A percentile compares a stretch with the other conserved stretches of the same genome.
phyloP scores from a whole-genome alignment of 1,284 basidiomycete species.

The Austroboletus novae-zelandiae region DNA sequence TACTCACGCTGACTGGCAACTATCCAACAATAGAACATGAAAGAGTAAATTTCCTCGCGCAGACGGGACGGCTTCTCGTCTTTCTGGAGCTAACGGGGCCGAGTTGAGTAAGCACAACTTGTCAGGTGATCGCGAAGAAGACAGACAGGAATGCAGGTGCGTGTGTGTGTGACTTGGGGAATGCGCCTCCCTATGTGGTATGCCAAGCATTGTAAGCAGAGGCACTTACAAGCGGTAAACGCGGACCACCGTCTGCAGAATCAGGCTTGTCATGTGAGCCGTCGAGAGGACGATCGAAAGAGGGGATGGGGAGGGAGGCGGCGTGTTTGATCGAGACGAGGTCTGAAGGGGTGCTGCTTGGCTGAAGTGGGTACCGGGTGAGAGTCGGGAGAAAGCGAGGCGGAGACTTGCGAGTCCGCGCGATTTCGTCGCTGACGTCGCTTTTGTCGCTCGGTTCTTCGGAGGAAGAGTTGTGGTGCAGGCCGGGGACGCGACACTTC shows the following conservation, averaged over 20 bases:
- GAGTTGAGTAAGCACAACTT: slow-evolving; percentile 23
- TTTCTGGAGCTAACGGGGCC: slow-evolving; percentile 20
- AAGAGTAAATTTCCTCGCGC: slow-evolving; percentile 6
- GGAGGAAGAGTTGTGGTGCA: slow-evolving; percentile 28
- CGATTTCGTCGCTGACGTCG: slow-evolving; percentile 20
- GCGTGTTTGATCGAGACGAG: slow-evolving; percentile 14
- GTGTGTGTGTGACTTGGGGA: slow-evolving; percentile 2
- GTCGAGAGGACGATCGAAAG: slow-evolving; percentile 10
- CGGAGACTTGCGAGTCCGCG: slow-evolving; percentile 6
- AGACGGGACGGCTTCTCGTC: slow-evolving; percentile 5
- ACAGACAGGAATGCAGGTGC: slow-evolving; percentile 5
- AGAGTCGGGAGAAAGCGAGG: slow-evolving; percentile 5
- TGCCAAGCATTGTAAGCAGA: slow-evolving; percentile 21
- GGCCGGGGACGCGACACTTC: slow-evolving; percentile 20
- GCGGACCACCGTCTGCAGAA: slow-evolving; percentile 10
- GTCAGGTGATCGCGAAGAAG: slow-evolving; percentile 12
- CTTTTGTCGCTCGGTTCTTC: slow-evolving; percentile 31
- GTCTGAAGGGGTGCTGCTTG: background rate
- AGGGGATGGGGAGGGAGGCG: slow-evolving; percentile 8
- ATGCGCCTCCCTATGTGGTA: slow-evolving; percentile 7
- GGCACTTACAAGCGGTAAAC: slow-evolving; percentile 24
- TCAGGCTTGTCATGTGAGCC: slow-evolving; percentile 2
- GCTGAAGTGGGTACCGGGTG: slow-evolving; percentile 2
- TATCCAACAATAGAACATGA: slow-evolving; percentile 22
- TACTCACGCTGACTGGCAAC: slow-evolving; percentile 27